Conservation (phyloP, 345 rosid species). For the Gossypium rotundifolium region DNA sequence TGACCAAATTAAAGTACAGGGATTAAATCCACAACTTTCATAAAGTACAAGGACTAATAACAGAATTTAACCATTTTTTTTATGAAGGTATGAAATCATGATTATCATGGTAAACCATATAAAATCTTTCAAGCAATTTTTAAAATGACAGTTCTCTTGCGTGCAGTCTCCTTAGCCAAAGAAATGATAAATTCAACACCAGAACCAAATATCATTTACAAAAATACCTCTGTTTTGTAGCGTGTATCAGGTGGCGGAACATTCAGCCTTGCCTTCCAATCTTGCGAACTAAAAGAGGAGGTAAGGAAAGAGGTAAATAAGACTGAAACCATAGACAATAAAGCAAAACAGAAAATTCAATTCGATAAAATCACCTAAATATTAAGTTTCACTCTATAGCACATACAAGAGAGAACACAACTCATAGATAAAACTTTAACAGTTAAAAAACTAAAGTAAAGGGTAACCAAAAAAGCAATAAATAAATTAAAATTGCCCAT, state of each 20-base stretch:
- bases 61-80: not conserved
- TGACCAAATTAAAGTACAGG: too few species aligned
- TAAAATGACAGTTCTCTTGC: not conserved
- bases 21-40: too few species aligned
- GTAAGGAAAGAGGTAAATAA: not conserved
- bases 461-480: not conserved
- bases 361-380: not conserved
- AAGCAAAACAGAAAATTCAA: not conserved
- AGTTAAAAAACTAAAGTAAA: not conserved
- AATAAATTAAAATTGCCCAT: not conserved
- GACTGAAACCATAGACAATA: not conserved
- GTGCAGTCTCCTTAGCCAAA: not conserved
- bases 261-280: conserved; percentile 82
- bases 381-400: not conserved
- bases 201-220: not conserved
- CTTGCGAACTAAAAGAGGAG: conserved; percentile 47
- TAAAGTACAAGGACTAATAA: too few species aligned
- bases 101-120: not conserved
- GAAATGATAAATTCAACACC: not conserved
- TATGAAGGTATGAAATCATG: not conserved
- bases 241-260: conserved; percentile 75
- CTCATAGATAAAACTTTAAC: not conserved
- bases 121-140: not conserved
- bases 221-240: conserved; percentile 75
- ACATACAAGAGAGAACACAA: not conserved